A percentile compares a stretch with the other conserved stretches of the same genome.
Evolutionary conservation across 192 early-diverging fungal species (phyloP).

Genomic region (Gaertneriomyces sp.): DNA sequence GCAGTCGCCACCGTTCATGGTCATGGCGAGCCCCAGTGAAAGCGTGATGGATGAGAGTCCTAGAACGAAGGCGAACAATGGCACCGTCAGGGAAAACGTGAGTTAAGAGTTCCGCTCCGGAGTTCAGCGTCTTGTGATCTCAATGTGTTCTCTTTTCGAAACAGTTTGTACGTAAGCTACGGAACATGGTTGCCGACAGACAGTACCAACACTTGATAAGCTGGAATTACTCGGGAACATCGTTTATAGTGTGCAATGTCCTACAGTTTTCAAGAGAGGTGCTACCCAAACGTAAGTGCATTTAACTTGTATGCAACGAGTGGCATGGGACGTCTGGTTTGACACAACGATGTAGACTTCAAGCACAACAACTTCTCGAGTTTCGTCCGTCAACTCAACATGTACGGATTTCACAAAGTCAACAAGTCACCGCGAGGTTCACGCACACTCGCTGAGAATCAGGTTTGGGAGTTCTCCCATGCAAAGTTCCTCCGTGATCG

Average conservation of each 20-base stretch:
- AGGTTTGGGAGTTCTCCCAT: conserved; percentile 91
- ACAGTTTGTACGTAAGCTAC: conserved; percentile 62
- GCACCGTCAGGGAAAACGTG: conserved; percentile 16
- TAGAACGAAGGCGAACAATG: conserved; percentile 21
- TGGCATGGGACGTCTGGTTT: neutral
- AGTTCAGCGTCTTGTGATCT: neutral
- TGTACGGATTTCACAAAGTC: conserved; percentile 78
- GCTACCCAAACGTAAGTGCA: conserved; percentile 64
- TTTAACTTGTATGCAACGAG: neutral
- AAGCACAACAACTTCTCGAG: conserved; percentile 81
- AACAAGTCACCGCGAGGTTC: conserved; percentile 85
- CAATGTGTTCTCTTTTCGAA: neutral
- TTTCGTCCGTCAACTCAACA: conserved; percentile 71
- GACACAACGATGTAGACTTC: conserved; percentile 52
- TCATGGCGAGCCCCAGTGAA: conserved; percentile 1
- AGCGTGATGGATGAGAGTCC: conserved; percentile 2
- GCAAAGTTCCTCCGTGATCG: conserved; percentile 81
- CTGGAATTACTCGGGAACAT: conserved; percentile 83
- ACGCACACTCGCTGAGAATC: conserved; percentile 64
- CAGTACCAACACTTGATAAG: conserved; percentile 84
- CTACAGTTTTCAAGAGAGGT: conserved; percentile 88
- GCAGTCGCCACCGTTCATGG: too few relatives aligned
- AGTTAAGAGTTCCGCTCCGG: neutral
- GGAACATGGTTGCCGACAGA: conserved; percentile 78
- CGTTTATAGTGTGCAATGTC: conserved; percentile 87